phyloP scores from a whole-genome alignment of 345 rosid genomes.

The Arabidopsis arenosa region DNA sequence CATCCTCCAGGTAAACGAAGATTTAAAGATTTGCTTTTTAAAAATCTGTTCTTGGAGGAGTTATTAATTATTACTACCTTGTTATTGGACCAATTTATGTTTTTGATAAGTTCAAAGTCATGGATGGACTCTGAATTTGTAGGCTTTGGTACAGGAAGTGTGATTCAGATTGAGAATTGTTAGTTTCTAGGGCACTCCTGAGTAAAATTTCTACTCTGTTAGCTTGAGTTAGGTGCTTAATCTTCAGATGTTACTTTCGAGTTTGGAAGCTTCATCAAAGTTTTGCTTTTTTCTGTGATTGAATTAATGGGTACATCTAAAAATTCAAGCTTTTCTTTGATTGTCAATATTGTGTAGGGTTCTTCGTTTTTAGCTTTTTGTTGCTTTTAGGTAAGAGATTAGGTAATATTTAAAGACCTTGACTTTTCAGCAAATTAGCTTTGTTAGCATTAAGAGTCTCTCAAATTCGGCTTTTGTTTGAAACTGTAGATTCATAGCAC shows the following conservation, averaged over 20 bases:
- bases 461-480: slow-evolving; percentile 25
- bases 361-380: slow-evolving; percentile 31
- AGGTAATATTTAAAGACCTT: slow-evolving; percentile 29
- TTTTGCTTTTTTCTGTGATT: slow-evolving; percentile 8
- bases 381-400: slow-evolving; percentile 44
- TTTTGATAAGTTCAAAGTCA: too few relatives aligned
- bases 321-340: slow-evolving; percentile 39
- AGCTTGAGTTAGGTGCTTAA: not conserved
- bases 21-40: not conserved
- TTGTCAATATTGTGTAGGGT: slow-evolving; percentile 41
- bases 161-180: slow-evolving; percentile 6
- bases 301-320: slow-evolving; percentile 35
- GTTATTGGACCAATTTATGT: not conserved
- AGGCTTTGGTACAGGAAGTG: not conserved
- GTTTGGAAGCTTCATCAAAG: not conserved
- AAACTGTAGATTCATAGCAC: slow-evolving; percentile 4
- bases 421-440: slow-evolving; percentile 42
- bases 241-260: not conserved
- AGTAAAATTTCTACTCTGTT: not conserved
- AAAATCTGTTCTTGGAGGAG: not conserved
- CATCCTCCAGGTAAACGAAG: not conserved
- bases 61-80: not conserved
- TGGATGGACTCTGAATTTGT: slow-evolving; percentile 17
- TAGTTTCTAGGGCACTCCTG: not conserved
- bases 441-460: slow-evolving; percentile 28